These are phyloP conservation scores for Chaetomium olivaceum DNA, from an alignment of 2,329 filamentous ascomycete species.

Conservation along the genomic window DNA sequence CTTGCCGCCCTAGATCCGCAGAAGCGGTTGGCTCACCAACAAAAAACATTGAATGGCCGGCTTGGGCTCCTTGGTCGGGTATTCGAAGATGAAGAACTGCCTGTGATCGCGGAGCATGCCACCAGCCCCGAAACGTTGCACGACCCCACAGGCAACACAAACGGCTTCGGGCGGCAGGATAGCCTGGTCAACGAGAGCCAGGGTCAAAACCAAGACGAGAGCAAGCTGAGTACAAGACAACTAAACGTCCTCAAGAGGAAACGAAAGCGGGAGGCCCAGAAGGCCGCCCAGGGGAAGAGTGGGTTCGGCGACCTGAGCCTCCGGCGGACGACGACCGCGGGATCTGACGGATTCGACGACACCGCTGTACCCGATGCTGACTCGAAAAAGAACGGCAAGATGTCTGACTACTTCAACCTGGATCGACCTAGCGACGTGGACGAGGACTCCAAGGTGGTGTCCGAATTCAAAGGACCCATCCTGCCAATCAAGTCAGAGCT, in stretches of 20 bases:
- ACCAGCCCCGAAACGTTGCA: conserved; percentile 48
- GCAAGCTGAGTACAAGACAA: conserved; percentile 83
- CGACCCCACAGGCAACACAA: conserved; percentile 39
- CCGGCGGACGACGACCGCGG: conserved; percentile 60
- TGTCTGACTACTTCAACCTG: conserved; percentile 85
- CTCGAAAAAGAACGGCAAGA: conserved; percentile 62
- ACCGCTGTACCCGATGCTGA: conserved; percentile 54
- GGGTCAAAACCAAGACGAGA: conserved; percentile 57
- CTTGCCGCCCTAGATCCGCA: conserved; percentile 80
- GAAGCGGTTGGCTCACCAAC: conserved; percentile 79
- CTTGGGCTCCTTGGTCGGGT: conserved; percentile 83
- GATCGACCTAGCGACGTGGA: conserved; percentile 77
- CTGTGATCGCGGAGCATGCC: conserved; percentile 61
- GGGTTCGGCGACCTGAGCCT: conserved; percentile 84
- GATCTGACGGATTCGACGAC: conserved; percentile 65
- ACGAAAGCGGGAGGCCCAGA: conserved; percentile 84
- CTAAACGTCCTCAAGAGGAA: conserved; percentile 94
- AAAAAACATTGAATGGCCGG: conserved; percentile 79
- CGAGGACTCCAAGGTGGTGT: conserved; percentile 88
- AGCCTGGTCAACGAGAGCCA: conserved; percentile 39
- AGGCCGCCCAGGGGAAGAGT: conserved; percentile 81
- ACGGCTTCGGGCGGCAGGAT: conserved; percentile 39
- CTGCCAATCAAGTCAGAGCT: conserved; percentile 84
- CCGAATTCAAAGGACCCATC: conserved; percentile 87
- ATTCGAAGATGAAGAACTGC: conserved; percentile 79